These are phyloP conservation scores for Ziziphus jujuba DNA, from an alignment of 306 rosid species.

Conservation along the genomic window DNA sequence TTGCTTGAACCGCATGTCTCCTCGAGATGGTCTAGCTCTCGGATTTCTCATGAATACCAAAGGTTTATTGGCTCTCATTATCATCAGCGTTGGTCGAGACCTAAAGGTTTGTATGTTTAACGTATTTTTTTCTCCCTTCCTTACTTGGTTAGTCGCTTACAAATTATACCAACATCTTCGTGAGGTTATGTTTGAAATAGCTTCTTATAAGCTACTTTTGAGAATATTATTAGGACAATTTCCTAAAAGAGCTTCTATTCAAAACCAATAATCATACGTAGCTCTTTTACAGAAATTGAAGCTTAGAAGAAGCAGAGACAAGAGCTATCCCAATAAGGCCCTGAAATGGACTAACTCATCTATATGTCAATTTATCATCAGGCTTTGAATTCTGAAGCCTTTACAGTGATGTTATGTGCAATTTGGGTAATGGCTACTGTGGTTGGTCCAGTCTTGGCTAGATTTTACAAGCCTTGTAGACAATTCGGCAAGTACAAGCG, in stretches of 20 bases:
- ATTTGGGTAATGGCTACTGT: constrained; percentile 20
- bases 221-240: no score
- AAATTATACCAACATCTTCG: no score
- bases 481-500: not conserved
- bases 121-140: not conserved
- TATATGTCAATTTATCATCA: not conserved
- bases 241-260: no score
- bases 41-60: constrained; percentile 39
- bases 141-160: no score
- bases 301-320: no score
- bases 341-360: no score
- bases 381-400: constrained; percentile 19
- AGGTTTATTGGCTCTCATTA: constrained; percentile 24
- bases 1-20: constrained; percentile 12
- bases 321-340: no score
- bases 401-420: constrained; percentile 5
- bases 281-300: no score
- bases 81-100: constrained; percentile 24
- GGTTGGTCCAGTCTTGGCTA: constrained; percentile 19
- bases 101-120: constrained; percentile 2
- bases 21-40: constrained; percentile 22
- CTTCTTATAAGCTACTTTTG: no score
- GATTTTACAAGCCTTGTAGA: constrained; percentile 1
- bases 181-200: no score
- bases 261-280: no score